These are phyloP conservation scores for Cystobasidium tubakii DNA, from an alignment of 768 basidiomycete species.

Conservation along the genomic window DNA sequence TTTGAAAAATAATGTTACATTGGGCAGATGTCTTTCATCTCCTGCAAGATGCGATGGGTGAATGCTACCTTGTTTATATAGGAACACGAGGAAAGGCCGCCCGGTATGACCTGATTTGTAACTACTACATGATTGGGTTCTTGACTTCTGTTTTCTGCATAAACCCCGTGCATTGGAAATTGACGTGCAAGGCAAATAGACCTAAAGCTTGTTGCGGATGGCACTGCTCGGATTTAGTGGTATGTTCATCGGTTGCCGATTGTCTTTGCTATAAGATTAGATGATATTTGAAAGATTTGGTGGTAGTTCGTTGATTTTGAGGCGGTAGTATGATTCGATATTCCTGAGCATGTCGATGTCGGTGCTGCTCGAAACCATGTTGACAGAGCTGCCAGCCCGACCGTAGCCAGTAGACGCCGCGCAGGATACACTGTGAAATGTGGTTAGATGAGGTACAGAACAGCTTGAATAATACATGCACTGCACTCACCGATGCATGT, in stretches of 20 bases:
- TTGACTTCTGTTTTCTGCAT: not conserved
- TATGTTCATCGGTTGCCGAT: not conserved
- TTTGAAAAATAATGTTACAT: not conserved
- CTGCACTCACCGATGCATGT: conserved; percentile 76
- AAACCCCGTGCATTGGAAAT: not conserved
- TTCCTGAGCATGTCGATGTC: conserved; percentile 53
- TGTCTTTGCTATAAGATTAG: not conserved
- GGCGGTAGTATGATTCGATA: conserved; percentile 32
- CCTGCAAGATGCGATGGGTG: conserved; percentile 2
- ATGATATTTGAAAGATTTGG: conserved; percentile 25
- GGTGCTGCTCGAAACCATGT: conserved; percentile 93
- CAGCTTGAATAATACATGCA: conserved; percentile 12
- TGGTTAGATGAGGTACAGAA: conserved; percentile 13
- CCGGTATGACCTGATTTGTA: not conserved
- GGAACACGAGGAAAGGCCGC: not conserved
- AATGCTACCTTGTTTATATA: not conserved
- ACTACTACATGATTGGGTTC: not conserved
- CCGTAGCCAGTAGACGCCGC: conserved; percentile 78
- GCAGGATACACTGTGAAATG: conserved; percentile 64
- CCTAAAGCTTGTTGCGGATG: not conserved
- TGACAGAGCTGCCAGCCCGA: conserved; percentile 85
- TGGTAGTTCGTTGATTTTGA: conserved; percentile 35
- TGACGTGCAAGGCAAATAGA: not conserved
- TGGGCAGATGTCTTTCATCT: not conserved
- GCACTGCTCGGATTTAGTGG: not conserved